Percentiles rank a stretch among this genome's conserved stretches.
These are phyloP conservation scores for Entonaema liquescens DNA, from an alignment of 495 filamentous ascomycete genomes.

Conservation along the genomic window DNA sequence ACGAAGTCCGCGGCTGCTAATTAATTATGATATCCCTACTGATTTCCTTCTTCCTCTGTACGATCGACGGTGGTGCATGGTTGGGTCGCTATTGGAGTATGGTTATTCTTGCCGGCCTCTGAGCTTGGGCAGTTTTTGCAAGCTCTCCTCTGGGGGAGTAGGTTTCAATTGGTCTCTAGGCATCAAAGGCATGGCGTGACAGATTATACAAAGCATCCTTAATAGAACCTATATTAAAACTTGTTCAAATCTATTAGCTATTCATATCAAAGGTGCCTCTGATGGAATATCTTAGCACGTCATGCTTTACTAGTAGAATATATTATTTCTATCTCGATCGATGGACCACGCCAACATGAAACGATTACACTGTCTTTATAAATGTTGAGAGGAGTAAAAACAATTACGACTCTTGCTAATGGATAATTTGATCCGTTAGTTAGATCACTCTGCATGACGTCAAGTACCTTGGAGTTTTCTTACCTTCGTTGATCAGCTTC, in stretches of 20 bases:
- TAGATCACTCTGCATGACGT: too few species aligned
- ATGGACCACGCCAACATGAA: too few species aligned
- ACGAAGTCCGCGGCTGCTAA: background rate
- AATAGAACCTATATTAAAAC: conserved; percentile 24
- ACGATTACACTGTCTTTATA: too few species aligned
- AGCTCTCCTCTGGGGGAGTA: background rate
- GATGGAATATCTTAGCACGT: background rate
- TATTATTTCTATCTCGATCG: too few species aligned
- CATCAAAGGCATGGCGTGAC: conserved; percentile 3
- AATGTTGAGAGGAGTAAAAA: background rate
- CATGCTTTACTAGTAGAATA: background rate
- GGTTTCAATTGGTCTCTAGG: background rate
- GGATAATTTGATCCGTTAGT: background rate
- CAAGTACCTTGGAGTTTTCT: too few species aligned
- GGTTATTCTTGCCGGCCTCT: background rate
- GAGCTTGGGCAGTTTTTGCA: background rate
- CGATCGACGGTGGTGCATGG: conserved; percentile 9
- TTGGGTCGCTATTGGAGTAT: conserved; percentile 23
- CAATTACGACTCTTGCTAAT: background rate
- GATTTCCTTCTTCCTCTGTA: conserved; percentile 6
- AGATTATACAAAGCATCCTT: conserved; percentile 23
- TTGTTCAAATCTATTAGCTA: background rate
- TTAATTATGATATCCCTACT: conserved; percentile 38
- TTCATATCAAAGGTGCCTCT: background rate
- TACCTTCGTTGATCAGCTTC: too few species aligned